Evolutionary conservation across 768 basidiomycete species (phyloP).

Genomic region (Tephrocybe sp.): DNA sequence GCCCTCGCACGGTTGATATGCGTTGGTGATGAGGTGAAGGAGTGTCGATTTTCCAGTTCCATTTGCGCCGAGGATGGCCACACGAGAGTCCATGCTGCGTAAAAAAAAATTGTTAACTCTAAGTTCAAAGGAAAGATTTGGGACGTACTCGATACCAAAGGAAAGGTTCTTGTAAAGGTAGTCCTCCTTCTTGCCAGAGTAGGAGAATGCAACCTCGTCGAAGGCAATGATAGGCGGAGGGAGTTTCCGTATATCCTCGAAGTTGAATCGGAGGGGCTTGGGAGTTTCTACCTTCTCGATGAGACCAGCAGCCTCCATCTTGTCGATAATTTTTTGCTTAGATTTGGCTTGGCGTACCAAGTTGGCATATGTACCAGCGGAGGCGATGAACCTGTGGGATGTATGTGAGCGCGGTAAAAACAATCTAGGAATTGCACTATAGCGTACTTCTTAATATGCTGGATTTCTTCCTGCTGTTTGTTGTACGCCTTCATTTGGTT

Average conservation of each 20-base stretch:
- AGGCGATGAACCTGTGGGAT: constrained; percentile 82
- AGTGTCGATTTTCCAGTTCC: constrained; percentile 94
- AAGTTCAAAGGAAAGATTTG: background rate
- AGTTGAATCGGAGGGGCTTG: constrained; percentile 86
- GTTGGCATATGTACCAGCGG: constrained; percentile 99
- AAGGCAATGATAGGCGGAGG: constrained; percentile 98
- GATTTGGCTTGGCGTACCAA: constrained; percentile 98
- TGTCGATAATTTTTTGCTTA: constrained; percentile 99
- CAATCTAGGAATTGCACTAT: background rate
- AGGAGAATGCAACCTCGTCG: constrained; percentile 91
- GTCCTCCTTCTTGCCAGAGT: constrained; percentile 86
- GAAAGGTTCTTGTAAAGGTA: constrained; percentile 86
- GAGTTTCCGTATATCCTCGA: constrained; percentile 76
- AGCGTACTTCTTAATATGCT: constrained; percentile 93
- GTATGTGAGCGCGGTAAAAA: background rate
- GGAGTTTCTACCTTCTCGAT: constrained; percentile 85
- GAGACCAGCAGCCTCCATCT: constrained; percentile 99
- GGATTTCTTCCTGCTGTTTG: constrained; percentile 98
- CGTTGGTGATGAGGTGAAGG: constrained; percentile 85
- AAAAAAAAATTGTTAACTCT: background rate
- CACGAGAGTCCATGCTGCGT: constrained; percentile 86
- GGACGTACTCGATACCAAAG: constrained; percentile 92
- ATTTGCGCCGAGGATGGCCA: constrained; percentile 96
- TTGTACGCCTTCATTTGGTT: constrained; percentile 99
- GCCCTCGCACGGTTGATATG: constrained; percentile 77